These are phyloP conservation scores for Globisporangium apiculatum DNA, from an alignment of 352 stramenopile genomes.

Conservation along the genomic window DNA sequence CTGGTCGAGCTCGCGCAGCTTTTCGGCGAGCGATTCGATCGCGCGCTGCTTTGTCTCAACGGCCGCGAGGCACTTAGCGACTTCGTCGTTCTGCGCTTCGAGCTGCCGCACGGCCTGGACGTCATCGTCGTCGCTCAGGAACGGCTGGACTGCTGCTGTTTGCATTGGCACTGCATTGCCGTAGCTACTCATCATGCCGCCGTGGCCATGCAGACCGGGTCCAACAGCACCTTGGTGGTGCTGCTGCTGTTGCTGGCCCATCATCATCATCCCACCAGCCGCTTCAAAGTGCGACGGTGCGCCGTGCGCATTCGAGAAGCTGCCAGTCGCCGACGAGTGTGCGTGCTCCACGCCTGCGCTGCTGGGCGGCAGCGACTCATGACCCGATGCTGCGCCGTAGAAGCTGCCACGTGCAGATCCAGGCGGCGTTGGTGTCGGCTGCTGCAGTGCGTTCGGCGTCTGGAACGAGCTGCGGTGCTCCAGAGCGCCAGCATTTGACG, in stretches of 20 bases:
- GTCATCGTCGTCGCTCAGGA: constrained; percentile 57
- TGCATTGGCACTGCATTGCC: neutral
- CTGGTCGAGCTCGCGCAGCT: constrained; percentile 65
- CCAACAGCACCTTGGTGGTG: constrained; percentile 10
- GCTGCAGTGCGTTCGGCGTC: constrained; percentile 1
- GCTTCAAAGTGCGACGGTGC: constrained; percentile 17
- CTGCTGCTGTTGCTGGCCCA: constrained; percentile 11
- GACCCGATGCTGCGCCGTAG: constrained; percentile 2
- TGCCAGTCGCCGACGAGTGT: constrained; percentile 36
- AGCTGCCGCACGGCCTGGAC: constrained; percentile 38
- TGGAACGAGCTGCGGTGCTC: constrained; percentile 12
- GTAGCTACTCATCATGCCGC: constrained; percentile 16
- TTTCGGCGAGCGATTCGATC: constrained; percentile 54
- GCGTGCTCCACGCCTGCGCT: constrained; percentile 19
- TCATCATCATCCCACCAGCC: constrained; percentile 11
- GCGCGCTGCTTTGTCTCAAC: constrained; percentile 60
- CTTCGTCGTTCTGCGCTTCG: constrained; percentile 45
- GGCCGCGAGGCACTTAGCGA: constrained; percentile 28
- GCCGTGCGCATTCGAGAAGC: constrained; percentile 30
- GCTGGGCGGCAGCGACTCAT: neutral
- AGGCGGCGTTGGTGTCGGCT: constrained; percentile 10
- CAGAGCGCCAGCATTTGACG: neutral
- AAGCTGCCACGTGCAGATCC: constrained; percentile 12
- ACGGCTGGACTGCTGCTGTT: constrained; percentile 20
- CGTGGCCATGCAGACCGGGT: constrained; percentile 12